Evolutionary conservation across 148 eudicot genomes (phyloP).

Genomic region (Vaccinium myrtillus): DNA sequence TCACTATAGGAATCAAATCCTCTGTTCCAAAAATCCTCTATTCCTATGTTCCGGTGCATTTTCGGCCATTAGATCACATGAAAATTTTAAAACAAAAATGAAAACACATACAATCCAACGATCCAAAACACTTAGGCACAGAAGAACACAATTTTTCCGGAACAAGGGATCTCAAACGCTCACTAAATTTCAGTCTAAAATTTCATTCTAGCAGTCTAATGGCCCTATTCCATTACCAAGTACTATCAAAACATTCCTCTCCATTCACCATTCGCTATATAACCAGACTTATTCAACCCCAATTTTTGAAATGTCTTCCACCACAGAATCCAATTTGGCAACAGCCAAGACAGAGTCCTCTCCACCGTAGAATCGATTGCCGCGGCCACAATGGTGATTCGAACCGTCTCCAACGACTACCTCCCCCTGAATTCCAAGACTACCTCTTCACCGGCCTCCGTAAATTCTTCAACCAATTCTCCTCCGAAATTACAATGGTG

Average conservation of each 20-base stretch:
- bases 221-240: too few relatives aligned
- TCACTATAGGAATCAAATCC: too few relatives aligned
- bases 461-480: conserved; percentile 33
- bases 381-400: conserved; percentile 45
- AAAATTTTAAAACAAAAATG: too few relatives aligned
- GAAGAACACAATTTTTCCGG: too few relatives aligned
- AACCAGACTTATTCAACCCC: neutral
- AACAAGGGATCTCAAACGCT: too few relatives aligned
- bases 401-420: conserved; percentile 34
- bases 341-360: conserved; percentile 34
- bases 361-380: conserved; percentile 43
- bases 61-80: too few relatives aligned
- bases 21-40: too few relatives aligned
- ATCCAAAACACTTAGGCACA: too few relatives aligned
- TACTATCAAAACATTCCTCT: neutral
- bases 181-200: too few relatives aligned
- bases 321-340: conserved; percentile 23
- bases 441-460: conserved; percentile 32
- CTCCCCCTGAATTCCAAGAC: conserved; percentile 39
- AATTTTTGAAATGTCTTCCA: neutral
- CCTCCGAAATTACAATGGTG: conserved; percentile 37
- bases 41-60: too few relatives aligned
- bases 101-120: too few relatives aligned
- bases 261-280: neutral
- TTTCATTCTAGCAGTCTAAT: too few relatives aligned